Base-by-base conservation (phyloP, 257 asterid genomes). In the Oldenlandia corymbosa region DNA sequence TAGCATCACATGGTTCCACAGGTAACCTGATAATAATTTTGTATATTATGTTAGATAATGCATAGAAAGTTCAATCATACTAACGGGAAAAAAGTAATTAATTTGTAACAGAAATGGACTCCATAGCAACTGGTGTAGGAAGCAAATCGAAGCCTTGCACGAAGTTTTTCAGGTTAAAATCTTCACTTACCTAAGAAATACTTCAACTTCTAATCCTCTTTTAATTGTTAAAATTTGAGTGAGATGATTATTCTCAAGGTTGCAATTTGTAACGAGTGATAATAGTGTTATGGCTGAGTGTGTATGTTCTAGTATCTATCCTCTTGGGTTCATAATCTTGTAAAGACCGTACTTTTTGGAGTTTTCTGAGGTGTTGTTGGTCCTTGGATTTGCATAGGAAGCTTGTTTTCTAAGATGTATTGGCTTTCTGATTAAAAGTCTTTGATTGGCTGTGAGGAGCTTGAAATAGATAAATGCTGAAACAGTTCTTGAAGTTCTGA, bases 101-200 rank as follows among this genome's bases (percentile, higher is more conserved):
- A 87, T 87, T 79, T 88, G 88, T 77, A 86, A 91, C 98, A 91
- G 98, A 88, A 86, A 70, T 83, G 83, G 93, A 85, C 81, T 82
- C 93, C 78, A 67, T 82, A 74, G 82, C 95, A 81, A 78, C 93
- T 90, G 98, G 96, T 83, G 79, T 85, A 88, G 98, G 98, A 79
- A 91, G 95, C 95, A 91, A 91, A 91, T 82, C 88, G 82, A 91
- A 91, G 98, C 96, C 98, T 70, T 91, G 98, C 94, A 91, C 93
- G 88, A 91, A 91, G 95, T 88, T 84, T 86, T 91, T 86, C 98
- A 91, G 98, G 98, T 91, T 86, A 81, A 78, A 77, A 81, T 91
- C 95, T 86, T 79, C 72, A 79, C 83, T 77, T 77, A 74, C 79
- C 78, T 68, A 82, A 87, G 58, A 52, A 70, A 70, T 39, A 62